phyloP scores from a whole-genome alignment of 2,329 filamentous ascomycete genomes.

The Cordyceps militaris region DNA sequence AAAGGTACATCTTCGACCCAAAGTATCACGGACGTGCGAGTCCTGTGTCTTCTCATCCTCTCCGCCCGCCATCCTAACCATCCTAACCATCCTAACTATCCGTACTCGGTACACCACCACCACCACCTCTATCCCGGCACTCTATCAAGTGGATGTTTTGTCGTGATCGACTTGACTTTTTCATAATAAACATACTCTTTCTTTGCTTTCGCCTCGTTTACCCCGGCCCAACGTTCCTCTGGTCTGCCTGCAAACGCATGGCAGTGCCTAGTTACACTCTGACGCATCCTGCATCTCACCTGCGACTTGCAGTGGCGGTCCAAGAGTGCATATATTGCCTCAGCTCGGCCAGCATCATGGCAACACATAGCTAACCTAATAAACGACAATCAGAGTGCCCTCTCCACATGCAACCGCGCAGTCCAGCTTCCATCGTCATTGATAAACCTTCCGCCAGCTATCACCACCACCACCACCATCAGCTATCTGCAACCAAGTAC shows the following conservation, averaged over 20 bases:
- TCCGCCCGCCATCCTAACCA: not conserved
- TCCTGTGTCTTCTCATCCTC: not conserved
- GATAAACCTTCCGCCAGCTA: not conserved
- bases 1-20: not conserved
- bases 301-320: slow-evolving; percentile 4
- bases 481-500: not conserved
- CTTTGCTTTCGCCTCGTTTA: not conserved
- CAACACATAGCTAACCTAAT: not conserved
- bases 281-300: slow-evolving; percentile 5
- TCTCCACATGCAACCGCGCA: not conserved
- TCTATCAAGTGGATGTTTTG: not conserved
- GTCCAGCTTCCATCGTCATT: not conserved
- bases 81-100: not conserved
- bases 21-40: not conserved
- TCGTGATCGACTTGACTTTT: not conserved
- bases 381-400: not conserved
- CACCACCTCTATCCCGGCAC: not conserved
- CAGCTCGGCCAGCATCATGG: not conserved
- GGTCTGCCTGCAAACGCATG: not conserved
- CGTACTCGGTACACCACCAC: not conserved
- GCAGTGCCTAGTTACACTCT: not conserved
- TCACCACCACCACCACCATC: not conserved
- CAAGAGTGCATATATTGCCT: slow-evolving; percentile 5
- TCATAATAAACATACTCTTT: not conserved
- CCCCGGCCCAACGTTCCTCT: slow-evolving; percentile 1